Evolutionary conservation across 2,329 filamentous ascomycete species (phyloP), one percentile per base, ranked within the genome.

Genomic region (Arthrobotrys sphaeroides): DNA sequence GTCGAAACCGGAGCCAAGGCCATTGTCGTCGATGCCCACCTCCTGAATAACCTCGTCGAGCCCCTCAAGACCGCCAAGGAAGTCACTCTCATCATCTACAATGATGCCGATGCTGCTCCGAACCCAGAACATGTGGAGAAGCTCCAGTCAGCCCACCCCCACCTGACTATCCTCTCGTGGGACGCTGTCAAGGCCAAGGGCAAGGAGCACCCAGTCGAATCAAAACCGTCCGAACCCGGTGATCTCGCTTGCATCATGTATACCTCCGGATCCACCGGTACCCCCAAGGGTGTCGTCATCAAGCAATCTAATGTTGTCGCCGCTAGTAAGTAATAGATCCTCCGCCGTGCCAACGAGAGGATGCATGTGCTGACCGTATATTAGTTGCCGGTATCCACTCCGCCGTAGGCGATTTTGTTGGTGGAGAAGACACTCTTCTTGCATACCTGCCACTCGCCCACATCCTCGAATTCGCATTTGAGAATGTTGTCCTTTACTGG

Each of bases 381-480:
- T 5, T 79, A 89, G 88, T 97, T 78, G 91, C 94, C 51, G 95
- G 95, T 82, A 88, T 97, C 49, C 88, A 90, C 81, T 87, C 87
- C 43, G 89, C 92, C 77, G 89, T 98, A 53, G 91, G 91, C 20
- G 89, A 90, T 72, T 90, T 90, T 80, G 88, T 98, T 57, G 90
- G 90, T 74, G 89, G 90, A 70, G 88, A 87, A 49, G 95, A 99
- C 79, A 87, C 88, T 49, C 86, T 98, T 45, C 87, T 99, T 49
- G 93, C 94, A 20, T 99, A 98, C 83, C 88, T 99, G 12, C 95
- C 95, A 1, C 89, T 96, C 62, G 94, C 95, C 1, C 95, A 99
- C 82, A 98, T 98, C 80, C 89, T 99, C 80, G 95, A 99, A 83
- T 95, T 97, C 83, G 91, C 94, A 73, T 92, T 99, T 78, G 95